These are phyloP conservation scores for Chernovozyma sophiae-reginae DNA, from an alignment of 1,139 yeast species.

Conservation along the genomic window DNA sequence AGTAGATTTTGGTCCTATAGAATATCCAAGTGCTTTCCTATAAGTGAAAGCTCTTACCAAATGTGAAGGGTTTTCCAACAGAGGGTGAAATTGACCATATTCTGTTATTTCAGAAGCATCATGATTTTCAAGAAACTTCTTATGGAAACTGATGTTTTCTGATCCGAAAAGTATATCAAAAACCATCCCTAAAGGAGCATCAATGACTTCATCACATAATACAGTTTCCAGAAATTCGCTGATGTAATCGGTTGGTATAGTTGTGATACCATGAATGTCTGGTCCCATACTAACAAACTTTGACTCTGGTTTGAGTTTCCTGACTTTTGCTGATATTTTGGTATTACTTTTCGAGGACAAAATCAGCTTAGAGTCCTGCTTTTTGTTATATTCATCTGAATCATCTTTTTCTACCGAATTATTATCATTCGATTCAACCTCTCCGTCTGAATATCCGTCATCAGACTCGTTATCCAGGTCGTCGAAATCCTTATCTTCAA, in stretches of 20 bases:
- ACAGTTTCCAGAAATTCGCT: slow-evolving; percentile 28
- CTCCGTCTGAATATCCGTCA: slow-evolving; percentile 9
- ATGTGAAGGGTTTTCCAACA: slow-evolving; percentile 27
- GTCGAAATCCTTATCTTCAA: slow-evolving; percentile 5
- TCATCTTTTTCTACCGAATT: slow-evolving; percentile 11
- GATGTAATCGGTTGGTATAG: slow-evolving; percentile 14
- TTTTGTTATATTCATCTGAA: slow-evolving; percentile 8
- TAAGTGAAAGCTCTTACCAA: slow-evolving; percentile 38
- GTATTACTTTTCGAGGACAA: slow-evolving; percentile 3
- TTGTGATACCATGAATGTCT: slow-evolving; percentile 32
- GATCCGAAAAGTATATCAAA: slow-evolving; percentile 47
- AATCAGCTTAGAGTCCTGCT: slow-evolving; percentile 4
- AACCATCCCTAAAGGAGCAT: slow-evolving; percentile 49
- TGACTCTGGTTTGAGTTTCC: slow-evolving; percentile 29
- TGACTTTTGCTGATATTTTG: slow-evolving; percentile 12
- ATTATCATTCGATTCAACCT: slow-evolving; percentile 10
- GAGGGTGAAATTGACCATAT: slow-evolving; percentile 34
- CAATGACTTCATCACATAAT: slow-evolving; percentile 28
- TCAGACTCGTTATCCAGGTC: slow-evolving; percentile 14
- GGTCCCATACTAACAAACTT: slow-evolving; percentile 36
- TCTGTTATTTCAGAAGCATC: slow-evolving; percentile 47
- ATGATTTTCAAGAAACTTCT: slow-evolving; percentile 35
- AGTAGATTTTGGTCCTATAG: slow-evolving; percentile 58
- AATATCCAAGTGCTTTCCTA: slow-evolving; percentile 45
- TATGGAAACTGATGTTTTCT: slow-evolving; percentile 36